Evolutionary conservation across 768 basidiomycete species (phyloP), one percentile per base, ranked within the genome.

Genomic region (Infundibulicybe gibba): DNA sequence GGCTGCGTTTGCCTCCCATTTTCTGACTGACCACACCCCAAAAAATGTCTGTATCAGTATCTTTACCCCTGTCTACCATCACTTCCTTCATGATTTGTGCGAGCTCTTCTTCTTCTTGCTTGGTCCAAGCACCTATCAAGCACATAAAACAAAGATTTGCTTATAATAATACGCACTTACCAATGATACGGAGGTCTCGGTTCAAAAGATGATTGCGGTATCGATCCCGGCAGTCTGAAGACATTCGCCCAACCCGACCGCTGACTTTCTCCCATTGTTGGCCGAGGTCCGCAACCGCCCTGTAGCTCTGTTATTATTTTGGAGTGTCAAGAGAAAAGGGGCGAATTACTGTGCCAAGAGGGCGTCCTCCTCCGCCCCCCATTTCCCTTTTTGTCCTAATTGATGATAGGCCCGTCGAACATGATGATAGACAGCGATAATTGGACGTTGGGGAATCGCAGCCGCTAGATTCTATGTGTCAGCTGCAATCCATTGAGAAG

Each of bases 251-350:
- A 5, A 93, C 88, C 15, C 72, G 61, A 37, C 65, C 65, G 57
- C 85, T 81, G 38, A 93, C 76, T 56, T 83, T 86, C 65, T 89
- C 85, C 90, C 90, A 93, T 57, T 82, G 79, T 52, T 86, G 84
- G 12, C 90, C 90, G 19, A 82, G 63, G 41, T 81, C 76, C 5
- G 61, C 60, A 14, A 93, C 83, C 17, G 87, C 87, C 47, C 90
- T 92, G 48, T 30, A 43, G 50, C 41, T 21, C n/a, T 39, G 47
- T 44, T 21, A 45, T 16, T 3, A 34, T 40, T 33, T n/a, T 12
- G 47, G 17, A 17, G 33, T 39, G 37, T 25, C 30, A 13, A 31
- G 10, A 21, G 44, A n/a, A 15, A 43, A 13, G 14, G 19, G 33
- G 40, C 41, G 8, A 11, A 67, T 51, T 56, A 90, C 90, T 76